Conservation (phyloP, 345 rosid genomes). For the Linum tenue region DNA sequence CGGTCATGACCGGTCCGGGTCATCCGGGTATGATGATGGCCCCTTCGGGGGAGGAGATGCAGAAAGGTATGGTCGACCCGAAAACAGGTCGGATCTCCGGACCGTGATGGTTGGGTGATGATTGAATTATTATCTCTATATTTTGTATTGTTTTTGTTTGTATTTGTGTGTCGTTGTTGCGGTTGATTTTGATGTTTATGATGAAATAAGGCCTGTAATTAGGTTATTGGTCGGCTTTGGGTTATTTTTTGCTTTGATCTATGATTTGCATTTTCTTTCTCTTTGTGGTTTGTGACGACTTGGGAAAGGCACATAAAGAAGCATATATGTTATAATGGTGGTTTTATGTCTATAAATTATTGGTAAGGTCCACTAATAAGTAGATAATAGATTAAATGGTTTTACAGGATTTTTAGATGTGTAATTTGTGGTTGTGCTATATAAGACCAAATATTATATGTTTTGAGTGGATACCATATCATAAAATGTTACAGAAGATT, state of each 20-base stretch:
- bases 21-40: constrained; percentile 46
- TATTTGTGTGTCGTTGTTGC: not conserved
- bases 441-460: too few relatives aligned
- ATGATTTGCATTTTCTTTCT: too few relatives aligned
- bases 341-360: too few relatives aligned
- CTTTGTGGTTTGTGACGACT: not conserved
- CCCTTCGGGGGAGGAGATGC: constrained; percentile 45
- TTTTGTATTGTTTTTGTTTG: too few relatives aligned
- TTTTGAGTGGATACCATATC: too few relatives aligned
- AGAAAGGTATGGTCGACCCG: constrained; percentile 34
- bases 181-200: not conserved
- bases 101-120: constrained; percentile 11
- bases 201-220: not conserved
- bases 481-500: too few relatives aligned
- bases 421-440: too few relatives aligned
- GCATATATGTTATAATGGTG: not conserved
- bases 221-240: not conserved
- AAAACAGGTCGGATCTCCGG: constrained; percentile 34
- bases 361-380: too few relatives aligned
- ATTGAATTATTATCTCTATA: not conserved
- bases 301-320: not conserved
- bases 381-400: too few relatives aligned
- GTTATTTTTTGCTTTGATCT: not conserved
- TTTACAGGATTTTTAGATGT: too few relatives aligned
- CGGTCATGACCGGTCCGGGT: constrained; percentile 36